A percentile compares a stretch with the other conserved stretches of the same genome.
phyloP scores from a whole-genome alignment of 1,284 basidiomycete species.

The Cutaneotrichosporon cutaneum region DNA sequence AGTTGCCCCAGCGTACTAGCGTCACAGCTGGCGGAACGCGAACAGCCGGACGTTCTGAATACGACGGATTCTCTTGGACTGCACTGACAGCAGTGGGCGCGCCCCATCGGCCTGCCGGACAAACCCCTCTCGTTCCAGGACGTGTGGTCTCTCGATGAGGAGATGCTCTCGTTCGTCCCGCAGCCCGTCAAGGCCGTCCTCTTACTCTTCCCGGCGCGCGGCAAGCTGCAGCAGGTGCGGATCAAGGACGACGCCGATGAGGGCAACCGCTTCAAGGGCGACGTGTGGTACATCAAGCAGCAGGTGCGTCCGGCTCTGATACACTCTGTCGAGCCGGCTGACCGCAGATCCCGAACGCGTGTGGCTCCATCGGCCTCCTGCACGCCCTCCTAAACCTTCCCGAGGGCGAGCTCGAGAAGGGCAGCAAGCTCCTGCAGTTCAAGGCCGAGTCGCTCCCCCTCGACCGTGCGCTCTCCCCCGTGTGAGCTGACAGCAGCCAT shows the following conservation, averaged over 20 bases:
- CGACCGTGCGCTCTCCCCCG: conserved; percentile 26
- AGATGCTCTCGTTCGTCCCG: conserved; percentile 69
- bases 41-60: background rate
- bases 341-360: conserved; percentile 74
- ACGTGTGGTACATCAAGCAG: conserved; percentile 56
- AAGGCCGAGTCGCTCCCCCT: conserved; percentile 40
- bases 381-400: conserved; percentile 61
- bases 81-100: conserved; percentile 65
- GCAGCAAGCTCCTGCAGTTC: conserved; percentile 43
- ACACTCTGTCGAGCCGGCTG: background rate
- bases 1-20: conserved; percentile 10
- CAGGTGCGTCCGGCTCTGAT: conserved; percentile 42
- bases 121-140: conserved; percentile 68
- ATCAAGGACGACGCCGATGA: conserved; percentile 54
- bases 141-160: conserved; percentile 75
- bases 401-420: conserved; percentile 25
- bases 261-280: conserved; percentile 34
- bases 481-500: conserved; percentile 37
- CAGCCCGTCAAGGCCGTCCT: conserved; percentile 75
- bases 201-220: conserved; percentile 72
- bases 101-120: conserved; percentile 66
- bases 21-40: background rate
- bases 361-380: conserved; percentile 82
- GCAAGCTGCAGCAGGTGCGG: conserved; percentile 58
- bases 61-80: background rate